phyloP scores from a whole-genome alignment of 345 rosid genomes.

The Cochlearia excelsa region DNA sequence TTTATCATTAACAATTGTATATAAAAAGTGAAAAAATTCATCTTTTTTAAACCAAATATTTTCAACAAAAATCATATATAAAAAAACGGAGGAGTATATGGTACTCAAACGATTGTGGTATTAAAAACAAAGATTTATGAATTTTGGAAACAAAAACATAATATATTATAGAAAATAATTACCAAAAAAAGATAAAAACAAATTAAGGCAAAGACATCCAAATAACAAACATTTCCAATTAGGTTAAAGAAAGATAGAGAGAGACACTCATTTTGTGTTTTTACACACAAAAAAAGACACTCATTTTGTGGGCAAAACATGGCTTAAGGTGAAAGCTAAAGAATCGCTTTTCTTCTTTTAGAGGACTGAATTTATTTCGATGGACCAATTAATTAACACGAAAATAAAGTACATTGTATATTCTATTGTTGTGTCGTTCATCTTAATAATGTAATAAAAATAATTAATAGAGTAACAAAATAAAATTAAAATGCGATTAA shows the following conservation, averaged over 20 bases:
- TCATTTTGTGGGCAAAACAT: constrained; percentile 39
- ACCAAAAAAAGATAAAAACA: constrained; percentile 16
- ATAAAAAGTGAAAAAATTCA: too few species aligned
- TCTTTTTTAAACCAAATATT: too few species aligned
- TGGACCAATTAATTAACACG: constrained; percentile 30
- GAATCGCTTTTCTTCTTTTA: constrained; percentile 42
- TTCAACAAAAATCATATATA: too few species aligned
- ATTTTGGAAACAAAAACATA: too few species aligned
- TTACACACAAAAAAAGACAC: too few species aligned
- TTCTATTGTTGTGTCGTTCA: too few species aligned
- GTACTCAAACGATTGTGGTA: too few species aligned
- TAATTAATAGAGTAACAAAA: too few species aligned
- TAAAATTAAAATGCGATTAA: constrained; percentile 6
- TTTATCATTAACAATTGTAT: too few species aligned
- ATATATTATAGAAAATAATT: neutral
- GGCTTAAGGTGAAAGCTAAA: constrained; percentile 69
- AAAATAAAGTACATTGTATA: constrained; percentile 6
- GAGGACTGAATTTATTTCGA: constrained; percentile 40
- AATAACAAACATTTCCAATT: constrained; percentile 35
- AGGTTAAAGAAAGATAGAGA: constrained; percentile 42
- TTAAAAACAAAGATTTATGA: too few species aligned
- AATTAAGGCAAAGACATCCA: constrained; percentile 17
- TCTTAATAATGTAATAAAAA: too few species aligned
- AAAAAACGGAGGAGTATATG: too few species aligned
- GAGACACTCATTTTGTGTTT: constrained; percentile 22